phyloP scores from a whole-genome alignment of 768 basidiomycete species.

The Naganishia antarctica region DNA sequence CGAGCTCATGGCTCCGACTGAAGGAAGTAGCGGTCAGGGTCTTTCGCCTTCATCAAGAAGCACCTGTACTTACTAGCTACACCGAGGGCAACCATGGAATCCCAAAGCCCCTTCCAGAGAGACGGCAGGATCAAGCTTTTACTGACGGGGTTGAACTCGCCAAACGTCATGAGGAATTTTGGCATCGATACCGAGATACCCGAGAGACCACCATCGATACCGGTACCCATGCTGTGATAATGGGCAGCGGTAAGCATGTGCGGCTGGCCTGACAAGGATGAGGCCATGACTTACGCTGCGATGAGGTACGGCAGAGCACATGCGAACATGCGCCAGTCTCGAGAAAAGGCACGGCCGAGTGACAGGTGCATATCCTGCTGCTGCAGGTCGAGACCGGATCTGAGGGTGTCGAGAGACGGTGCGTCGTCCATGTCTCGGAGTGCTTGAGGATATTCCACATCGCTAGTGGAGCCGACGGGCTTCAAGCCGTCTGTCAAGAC shows the following conservation, averaged over 20 bases:
- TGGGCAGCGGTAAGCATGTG: not conserved
- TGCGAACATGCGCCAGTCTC: slow-evolving; percentile 18
- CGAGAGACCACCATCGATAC: slow-evolving; percentile 20
- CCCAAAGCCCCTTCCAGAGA: slow-evolving; percentile 21
- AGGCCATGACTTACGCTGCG: slow-evolving; percentile 2
- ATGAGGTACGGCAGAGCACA: slow-evolving; percentile 20
- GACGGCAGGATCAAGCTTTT: slow-evolving; percentile 23
- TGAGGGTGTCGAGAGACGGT: slow-evolving; percentile 9
- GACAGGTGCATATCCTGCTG: slow-evolving; percentile 7
- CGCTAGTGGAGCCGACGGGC: slow-evolving; percentile 5
- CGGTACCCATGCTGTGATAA: slow-evolving; percentile 9
- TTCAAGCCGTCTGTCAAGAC: not conserved
- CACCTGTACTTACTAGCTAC: slow-evolving; percentile 15
- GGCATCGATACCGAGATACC: slow-evolving; percentile 23
- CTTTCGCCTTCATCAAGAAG: no score
- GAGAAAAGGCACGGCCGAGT: not conserved
- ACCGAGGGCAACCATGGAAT: slow-evolving; percentile 18
- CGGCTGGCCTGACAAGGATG: not conserved
- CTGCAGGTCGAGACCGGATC: not conserved
- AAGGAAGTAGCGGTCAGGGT: not conserved
- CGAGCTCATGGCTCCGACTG: slow-evolving; percentile 24
- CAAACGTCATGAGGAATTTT: slow-evolving; percentile 26
- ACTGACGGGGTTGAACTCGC: slow-evolving; percentile 26
- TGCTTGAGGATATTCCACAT: slow-evolving; percentile 27
- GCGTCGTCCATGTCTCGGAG: slow-evolving; percentile 25